Base-by-base conservation (phyloP, 148 eudicot species). In the Cornus suecica region DNA sequence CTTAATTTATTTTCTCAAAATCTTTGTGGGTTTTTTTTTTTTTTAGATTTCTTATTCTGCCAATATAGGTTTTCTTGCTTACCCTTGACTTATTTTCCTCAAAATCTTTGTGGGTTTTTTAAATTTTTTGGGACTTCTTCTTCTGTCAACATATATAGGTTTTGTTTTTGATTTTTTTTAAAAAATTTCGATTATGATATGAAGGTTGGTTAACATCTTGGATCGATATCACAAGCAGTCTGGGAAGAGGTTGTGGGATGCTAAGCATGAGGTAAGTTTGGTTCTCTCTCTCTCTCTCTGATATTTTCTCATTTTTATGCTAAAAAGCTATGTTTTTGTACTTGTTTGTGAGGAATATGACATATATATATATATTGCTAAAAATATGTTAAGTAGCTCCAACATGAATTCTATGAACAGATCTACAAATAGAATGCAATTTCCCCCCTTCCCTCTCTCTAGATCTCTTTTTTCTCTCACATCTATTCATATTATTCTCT, bases 161-260 rank as follows among this genome's bases (percentile, higher is more conserved):
- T 45, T 48, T 48, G 54, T 48, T 13, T 48, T 48, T 48, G 3
- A 0, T 15, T 48, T 10, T 15, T 48, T 13, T 48, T 41, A 9
- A 41, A 8, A n/a, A 5, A 34, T 34, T 34, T 34, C 8, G 6
- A 34, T 34, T 5, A 34, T 34, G 6, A 34, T 34, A 34, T 72
- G 77, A 70, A 94, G 98, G 82, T 81, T 94, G 72, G 79, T 76
- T 76, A 79, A 90, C 18, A 87, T 94, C 74, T 79, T 94, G 84
- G 93, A 86, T 52, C 74, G 68, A 28, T 94, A 94, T 73, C 98
- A 94, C 73, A 69, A 69, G 52, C 80, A 74, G 25, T 83, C 92
- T 24, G 97, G 91, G 24, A 85, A 80, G 70, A 90, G 80, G 80
- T 85, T 94, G 15, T 94, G 97, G 98, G 98, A 94, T 90, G 92